phyloP scores from a whole-genome alignment of 176 grass and related monocot genomes.

The Canna indica region DNA sequence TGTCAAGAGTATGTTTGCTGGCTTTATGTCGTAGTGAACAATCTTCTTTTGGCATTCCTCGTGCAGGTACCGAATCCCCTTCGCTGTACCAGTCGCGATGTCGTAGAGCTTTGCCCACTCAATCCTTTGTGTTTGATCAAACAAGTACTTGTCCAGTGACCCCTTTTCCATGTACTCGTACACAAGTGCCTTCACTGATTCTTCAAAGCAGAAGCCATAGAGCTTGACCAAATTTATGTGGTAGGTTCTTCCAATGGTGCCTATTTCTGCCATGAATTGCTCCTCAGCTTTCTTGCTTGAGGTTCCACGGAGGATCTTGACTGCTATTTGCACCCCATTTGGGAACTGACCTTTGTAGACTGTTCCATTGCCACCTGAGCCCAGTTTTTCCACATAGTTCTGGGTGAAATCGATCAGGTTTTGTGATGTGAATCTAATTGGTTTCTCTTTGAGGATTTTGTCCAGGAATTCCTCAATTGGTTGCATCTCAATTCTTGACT shows the following conservation, averaged over 20 bases:
- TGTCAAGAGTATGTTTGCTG: conserved; percentile 14
- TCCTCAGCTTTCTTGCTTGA: conserved; percentile 3
- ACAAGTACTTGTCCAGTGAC: background rate
- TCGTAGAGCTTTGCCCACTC: background rate
- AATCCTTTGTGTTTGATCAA: background rate
- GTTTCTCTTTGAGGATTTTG: background rate
- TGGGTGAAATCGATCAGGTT: background rate
- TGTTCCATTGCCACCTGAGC: background rate
- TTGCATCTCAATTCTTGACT: background rate
- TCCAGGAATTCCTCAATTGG: background rate
- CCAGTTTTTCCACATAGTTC: background rate
- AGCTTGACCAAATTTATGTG: conserved; percentile 9
- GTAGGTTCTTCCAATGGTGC: conserved; percentile 1
- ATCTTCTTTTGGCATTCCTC: conserved; percentile 17
- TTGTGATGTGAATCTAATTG: background rate
- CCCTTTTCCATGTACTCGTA: conserved; percentile 12
- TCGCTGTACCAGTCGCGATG: conserved; percentile 1
- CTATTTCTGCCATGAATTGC: conserved; percentile 13
- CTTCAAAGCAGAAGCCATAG: conserved; percentile 13
- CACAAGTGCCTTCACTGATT: background rate
- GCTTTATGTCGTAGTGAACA: conserved; percentile 24
- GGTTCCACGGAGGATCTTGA: background rate
- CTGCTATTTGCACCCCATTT: background rate
- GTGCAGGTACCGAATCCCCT: conserved; percentile 24
- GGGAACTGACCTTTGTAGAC: conserved; percentile 7